Base-by-base conservation (phyloP, 306 rosid species). In the Phaseolus lunatus region DNA sequence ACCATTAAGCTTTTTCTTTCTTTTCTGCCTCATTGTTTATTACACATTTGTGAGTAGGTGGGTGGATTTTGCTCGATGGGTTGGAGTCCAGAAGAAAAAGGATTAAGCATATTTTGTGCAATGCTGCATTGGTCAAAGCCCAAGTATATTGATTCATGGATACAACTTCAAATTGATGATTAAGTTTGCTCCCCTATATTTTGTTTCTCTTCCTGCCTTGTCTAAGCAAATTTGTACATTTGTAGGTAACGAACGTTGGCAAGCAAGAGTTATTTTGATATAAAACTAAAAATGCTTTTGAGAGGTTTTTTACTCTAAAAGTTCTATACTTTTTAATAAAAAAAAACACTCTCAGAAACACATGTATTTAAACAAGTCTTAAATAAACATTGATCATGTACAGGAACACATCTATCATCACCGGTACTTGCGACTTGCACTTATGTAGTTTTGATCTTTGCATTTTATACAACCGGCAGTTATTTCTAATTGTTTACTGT, bases 21-120 rank as follows among this genome's bases (percentile, higher is more conserved):
- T 3, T 24, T 31, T 19, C 5, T 31, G 65, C 71, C 68, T 84
- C 29, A 86, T 14, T 4, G 39, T 14, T 61, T 13, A 10, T 29
- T 61, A 52, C 57, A 11, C 67, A 43, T 73, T 6, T 78, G 20
- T 75, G 35, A 39, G n/a, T 75, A 94, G 97, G 93, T 92, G 98
- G 98, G 94, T 94, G 27, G 97, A 92, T 82, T 94, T 86, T 78
- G 96, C 92, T 10, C 84, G 96, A 49, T 89, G 96, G 97, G 84
- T 83, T 39, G 98, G 94, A 67, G 87, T 94, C 62, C 98, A 92
- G 77, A 91, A 84, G 81, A 67, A 64, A 78, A 61, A 89, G 18
- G 86, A 83, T 4, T 89, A 87, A 70, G 53, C 71, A 54, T 48
- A 49, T 31, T 20, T 77, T 41, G 37, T 45, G 24, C 50, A 35